Evolutionary conservation across 2,329 filamentous ascomycete species (phyloP), one percentile per base, ranked within the genome.

Genomic region (Cercospora brassicicola): DNA sequence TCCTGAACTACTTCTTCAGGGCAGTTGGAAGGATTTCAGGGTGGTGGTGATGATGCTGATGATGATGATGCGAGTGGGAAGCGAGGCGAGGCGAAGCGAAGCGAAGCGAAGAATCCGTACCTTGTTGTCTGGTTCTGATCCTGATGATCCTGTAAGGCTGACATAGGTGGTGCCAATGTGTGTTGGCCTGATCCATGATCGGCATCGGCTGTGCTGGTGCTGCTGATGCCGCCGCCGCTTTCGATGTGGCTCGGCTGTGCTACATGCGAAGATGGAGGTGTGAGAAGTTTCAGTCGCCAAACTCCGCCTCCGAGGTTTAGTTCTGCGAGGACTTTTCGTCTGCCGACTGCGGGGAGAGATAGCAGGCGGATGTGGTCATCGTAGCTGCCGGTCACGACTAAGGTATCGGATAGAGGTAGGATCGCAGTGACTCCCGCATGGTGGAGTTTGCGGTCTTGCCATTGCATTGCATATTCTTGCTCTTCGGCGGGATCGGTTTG

Each of bases 401-500:
- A 76, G 3, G 84, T 82, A 1, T 84, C 83, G 2, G 82, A 81
- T 2, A 96, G 81, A 0, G 93, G 92, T 2, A 97, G 79, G 64
- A 98, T 95, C 1, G 92, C 88, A 0, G 94, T 97, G 0, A 98
- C 91, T 10, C 95, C 94, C 1, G 93, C 93, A n/a, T 84, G 83
- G 75, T 97, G 93, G 15, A 86, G 84, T 69, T 84, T 89, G 23
- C 82, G 80, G 72, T 89, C 86, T 62, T 80, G 79, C 81, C 81
- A 83, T 18, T 70, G 68, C 11, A 39, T 59, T 8, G 56, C 59
- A 23, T 33, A 56, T 9, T 39, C 53, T 39, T 59, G 20, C 4
- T 36, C 15, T 59, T 36, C 30, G 18, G 55, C 30, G 28, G n/a
- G 10, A n/a, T 36, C 28, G 4, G 9, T 36, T 20, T 36, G 55